phyloP scores from a whole-genome alignment of 1,284 basidiomycete species.

The Ceratorhiza oryzae-sativae region DNA sequence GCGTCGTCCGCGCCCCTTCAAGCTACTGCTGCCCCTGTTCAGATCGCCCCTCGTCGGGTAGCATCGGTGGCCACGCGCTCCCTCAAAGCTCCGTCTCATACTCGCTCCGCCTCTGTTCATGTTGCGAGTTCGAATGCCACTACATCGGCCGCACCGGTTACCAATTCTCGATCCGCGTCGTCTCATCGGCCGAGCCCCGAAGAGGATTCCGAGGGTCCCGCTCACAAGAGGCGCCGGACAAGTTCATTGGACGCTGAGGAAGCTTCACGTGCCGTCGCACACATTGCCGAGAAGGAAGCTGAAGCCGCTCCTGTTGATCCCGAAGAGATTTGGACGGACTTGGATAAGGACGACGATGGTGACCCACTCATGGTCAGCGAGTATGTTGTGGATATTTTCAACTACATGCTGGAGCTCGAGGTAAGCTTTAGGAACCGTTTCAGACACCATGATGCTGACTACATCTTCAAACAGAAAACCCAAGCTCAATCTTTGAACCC shows the following conservation, averaged over 20 bases:
- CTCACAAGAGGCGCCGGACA: constrained; percentile 73
- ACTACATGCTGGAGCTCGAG: constrained; percentile 82
- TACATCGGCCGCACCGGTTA: constrained; percentile 44
- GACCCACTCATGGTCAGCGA: constrained; percentile 98
- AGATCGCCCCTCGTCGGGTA: constrained; percentile 19
- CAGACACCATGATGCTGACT: constrained; percentile 34
- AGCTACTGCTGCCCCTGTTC: constrained; percentile 9
- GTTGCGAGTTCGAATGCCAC: constrained; percentile 49
- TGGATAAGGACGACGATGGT: constrained; percentile 92
- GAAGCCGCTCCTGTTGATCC: constrained; percentile 43
- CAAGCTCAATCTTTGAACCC: constrained; percentile 72
- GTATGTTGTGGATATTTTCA: constrained; percentile 94
- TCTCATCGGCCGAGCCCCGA: constrained; percentile 42
- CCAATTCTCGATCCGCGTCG: constrained; percentile 32
- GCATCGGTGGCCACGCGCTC: constrained; percentile 30
- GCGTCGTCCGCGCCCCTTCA: constrained; percentile 7
- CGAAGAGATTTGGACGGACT: constrained; percentile 67
- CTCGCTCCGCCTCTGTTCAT: constrained; percentile 49
- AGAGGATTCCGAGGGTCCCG: constrained; percentile 61
- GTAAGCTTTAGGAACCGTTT: constrained; percentile 50
- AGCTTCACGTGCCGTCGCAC: constrained; percentile 46
- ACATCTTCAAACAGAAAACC: constrained; percentile 59
- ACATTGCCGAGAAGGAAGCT: constrained; percentile 1
- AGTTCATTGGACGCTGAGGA: constrained; percentile 72
- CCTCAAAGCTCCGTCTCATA: constrained; percentile 2